Percentiles rank a stretch among this genome's conserved stretches.
These are phyloP conservation scores for Ogataea angusta DNA, from an alignment of 805 yeast genomes.

Conservation along the genomic window DNA sequence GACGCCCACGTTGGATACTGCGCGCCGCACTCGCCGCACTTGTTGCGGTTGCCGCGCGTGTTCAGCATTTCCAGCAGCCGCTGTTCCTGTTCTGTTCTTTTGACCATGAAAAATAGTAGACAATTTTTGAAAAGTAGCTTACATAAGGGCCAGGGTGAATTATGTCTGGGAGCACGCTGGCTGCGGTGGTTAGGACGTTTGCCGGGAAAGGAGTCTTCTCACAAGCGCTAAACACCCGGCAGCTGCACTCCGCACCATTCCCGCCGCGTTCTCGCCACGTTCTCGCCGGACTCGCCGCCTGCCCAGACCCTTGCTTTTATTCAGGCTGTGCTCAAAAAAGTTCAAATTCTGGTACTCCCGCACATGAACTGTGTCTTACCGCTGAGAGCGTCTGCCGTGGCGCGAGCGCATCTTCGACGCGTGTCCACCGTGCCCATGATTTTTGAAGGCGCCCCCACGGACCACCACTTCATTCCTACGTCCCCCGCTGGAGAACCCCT, in stretches of 20 bases:
- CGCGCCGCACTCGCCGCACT: slow-evolving; percentile 76
- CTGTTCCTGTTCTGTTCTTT: slow-evolving; percentile 26
- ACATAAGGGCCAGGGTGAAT: no score
- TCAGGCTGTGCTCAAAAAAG: not conserved
- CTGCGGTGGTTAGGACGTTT: no score
- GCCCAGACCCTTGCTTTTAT: not conserved
- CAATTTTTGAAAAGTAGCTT: not conserved
- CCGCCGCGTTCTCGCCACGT: no score
- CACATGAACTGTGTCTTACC: not conserved
- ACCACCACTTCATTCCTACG: not conserved
- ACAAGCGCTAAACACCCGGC: no score
- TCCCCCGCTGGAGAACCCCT: not conserved
- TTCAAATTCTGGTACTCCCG: not conserved
- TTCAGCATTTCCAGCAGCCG: slow-evolving; percentile 58
- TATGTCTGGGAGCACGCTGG: no score
- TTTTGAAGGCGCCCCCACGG: not conserved
- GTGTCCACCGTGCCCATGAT: not conserved
- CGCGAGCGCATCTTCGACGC: not conserved
- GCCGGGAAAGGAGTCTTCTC: no score
- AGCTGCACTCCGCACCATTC: no score
- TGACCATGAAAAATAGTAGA: slow-evolving; percentile 2
- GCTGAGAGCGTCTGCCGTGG: not conserved
- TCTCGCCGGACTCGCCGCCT: no score
- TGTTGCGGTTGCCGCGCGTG: slow-evolving; percentile 54
- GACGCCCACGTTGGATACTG: slow-evolving; percentile 59